Evolutionary conservation across 805 yeast species (phyloP).

Genomic region (Lachancea quebecensis): DNA sequence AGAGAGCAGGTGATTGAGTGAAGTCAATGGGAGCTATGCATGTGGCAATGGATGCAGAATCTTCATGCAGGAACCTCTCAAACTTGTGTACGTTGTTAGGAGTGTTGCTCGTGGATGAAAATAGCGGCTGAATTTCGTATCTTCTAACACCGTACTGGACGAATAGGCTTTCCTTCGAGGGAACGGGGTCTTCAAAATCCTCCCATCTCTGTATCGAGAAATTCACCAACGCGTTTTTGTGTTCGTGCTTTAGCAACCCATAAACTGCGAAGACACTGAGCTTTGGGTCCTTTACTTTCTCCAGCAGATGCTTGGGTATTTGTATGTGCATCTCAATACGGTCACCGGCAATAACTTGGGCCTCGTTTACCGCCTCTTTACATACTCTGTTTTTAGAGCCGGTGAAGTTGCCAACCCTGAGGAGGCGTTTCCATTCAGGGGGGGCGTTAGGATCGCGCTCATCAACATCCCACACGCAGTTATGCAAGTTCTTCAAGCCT

Average conservation of each 20-base stretch:
- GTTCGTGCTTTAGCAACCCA: conserved; percentile 78
- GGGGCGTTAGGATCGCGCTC: conserved; percentile 77
- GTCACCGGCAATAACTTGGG: conserved; percentile 55
- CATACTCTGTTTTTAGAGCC: conserved; percentile 63
- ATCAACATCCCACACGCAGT: conserved; percentile 81
- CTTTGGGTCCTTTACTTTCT: conserved; percentile 38
- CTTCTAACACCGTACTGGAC: conserved; percentile 95
- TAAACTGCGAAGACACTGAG: conserved; percentile 55
- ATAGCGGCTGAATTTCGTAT: conserved; percentile 71
- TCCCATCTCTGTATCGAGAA: conserved; percentile 84
- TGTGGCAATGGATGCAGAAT: conserved; percentile 69
- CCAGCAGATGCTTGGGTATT: conserved; percentile 45
- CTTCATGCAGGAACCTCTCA: conserved; percentile 78
- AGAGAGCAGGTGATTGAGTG: conserved; percentile 77
- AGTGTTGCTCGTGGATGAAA: conserved; percentile 69
- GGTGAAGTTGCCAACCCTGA: conserved; percentile 68
- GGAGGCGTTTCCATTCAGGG: conserved; percentile 64
- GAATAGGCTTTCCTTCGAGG: conserved; percentile 70
- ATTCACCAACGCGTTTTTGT: conserved; percentile 75
- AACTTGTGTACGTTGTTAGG: conserved; percentile 82
- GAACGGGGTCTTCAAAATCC: conserved; percentile 77
- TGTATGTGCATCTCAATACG: conserved; percentile 52
- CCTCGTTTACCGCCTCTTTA: conserved; percentile 47
- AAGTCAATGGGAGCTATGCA: conserved; percentile 83
- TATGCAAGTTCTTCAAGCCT: conserved; percentile 76